Percentiles rank a stretch among this genome's conserved stretches.
Conservation (phyloP, 2,329 filamentous ascomycete genomes). For the Phyllosticta citriasiana region DNA sequence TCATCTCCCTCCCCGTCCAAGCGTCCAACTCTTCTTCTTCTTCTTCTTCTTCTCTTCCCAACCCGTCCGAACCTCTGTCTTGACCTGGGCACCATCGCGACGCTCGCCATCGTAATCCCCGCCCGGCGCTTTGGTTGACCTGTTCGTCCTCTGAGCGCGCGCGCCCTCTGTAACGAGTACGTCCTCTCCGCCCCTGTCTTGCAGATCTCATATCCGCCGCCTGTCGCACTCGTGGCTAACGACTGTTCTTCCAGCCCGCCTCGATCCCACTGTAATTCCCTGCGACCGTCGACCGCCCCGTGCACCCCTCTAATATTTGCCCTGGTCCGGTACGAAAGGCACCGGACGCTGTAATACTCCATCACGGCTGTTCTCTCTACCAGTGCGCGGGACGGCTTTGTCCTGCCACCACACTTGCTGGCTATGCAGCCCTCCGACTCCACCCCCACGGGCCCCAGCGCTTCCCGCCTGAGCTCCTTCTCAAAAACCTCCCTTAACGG, state of each 20-base stretch:
- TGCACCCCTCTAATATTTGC: constrained; percentile 14
- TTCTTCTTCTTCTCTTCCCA: constrained; percentile 9
- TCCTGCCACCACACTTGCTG: constrained; percentile 74
- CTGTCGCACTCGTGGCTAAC: constrained; percentile 11
- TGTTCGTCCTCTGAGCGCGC: neutral
- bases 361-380: constrained; percentile 77
- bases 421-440: constrained; percentile 83
- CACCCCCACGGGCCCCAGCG: constrained; percentile 49
- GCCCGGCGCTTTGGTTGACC: constrained; percentile 8
- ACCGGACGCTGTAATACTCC: constrained; percentile 51
- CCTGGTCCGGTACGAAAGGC: constrained; percentile 30
- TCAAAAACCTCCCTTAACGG: constrained; percentile 63
- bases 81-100: neutral
- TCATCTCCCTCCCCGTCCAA: neutral
- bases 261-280: constrained; percentile 6
- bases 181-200: constrained; percentile 3
- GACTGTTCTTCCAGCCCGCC: constrained; percentile 7
- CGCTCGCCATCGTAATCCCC: neutral
- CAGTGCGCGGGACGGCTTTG: constrained; percentile 69
- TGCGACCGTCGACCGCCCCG: constrained; percentile 15
- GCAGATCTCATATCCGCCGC: constrained; percentile 10
- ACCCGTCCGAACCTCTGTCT: neutral
- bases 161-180: constrained; percentile 6
- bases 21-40: constrained; percentile 7
- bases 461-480: constrained; percentile 49